Evolutionary conservation across 2,329 filamentous ascomycete species (phyloP), one percentile per base, ranked within the genome.

Genomic region (Trichoderma atrobrunneum): DNA sequence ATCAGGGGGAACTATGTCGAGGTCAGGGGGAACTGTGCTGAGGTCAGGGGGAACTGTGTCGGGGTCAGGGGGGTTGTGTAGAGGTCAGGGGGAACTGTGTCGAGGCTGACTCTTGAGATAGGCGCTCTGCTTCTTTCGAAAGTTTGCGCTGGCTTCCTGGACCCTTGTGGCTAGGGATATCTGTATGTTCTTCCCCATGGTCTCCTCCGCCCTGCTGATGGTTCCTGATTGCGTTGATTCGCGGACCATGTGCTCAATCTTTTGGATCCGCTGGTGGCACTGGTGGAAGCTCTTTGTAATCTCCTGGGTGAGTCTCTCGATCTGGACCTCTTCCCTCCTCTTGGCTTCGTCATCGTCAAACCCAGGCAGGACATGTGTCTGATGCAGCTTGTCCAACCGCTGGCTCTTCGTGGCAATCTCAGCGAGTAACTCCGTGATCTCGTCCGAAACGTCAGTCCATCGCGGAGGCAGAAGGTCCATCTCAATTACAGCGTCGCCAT

Each of bases 271-370:
- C 73, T 90, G 89, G 81, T 98, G 95, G 80, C 96, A 99, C 69
- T 92, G 89, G 78, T 97, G 94, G 79, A 99, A 99, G 57, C 89
- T 89, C 73, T 90, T 89, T 1, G 96, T 99, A 78, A 99, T 96
- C 73, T 92, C 89, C 82, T 97, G 93, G 0, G 96, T 99, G 78
- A 98, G 85, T 74, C 87, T 86, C 84, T 99, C 96, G 78, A 99
- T 99, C 79, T 97, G 91, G 65, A 89, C 85, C 84, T 98, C 96
- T 81, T 99, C 96, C 73, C 89, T 88, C 80, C 87, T 91, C 83
- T 97, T 96, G 56, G 94, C 89, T 70, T 94, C 93, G 77, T 98
- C 95, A 78, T 99, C 96, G 79, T 98, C 94, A 83, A 99, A 99
- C 32, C 95, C 95, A 0, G 96, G 96, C 16, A 99, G 87, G 57